Conservation (phyloP, 768 basidiomycete species). For the Serendipita indica region DNA sequence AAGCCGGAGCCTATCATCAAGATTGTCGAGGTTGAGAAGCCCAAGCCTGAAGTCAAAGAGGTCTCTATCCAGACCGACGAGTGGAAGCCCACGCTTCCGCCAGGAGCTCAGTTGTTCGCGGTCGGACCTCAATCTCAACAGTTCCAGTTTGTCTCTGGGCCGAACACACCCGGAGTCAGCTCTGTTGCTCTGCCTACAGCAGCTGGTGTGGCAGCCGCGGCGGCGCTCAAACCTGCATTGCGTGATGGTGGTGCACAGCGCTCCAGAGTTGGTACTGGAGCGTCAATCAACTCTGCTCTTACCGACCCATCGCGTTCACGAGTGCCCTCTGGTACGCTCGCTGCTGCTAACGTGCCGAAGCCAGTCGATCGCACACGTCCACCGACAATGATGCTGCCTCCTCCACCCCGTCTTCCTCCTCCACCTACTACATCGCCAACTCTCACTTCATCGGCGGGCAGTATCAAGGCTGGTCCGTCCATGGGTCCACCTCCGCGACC, state of each 20-base stretch:
- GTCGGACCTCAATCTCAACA: slow-evolving; percentile 15
- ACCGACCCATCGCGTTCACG: slow-evolving; percentile 20
- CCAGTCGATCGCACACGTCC: slow-evolving; percentile 64
- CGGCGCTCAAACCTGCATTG: slow-evolving; percentile 16
- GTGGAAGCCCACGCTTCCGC: slow-evolving; percentile 36
- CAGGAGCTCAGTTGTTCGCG: slow-evolving; percentile 12
- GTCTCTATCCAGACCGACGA: slow-evolving; percentile 70
- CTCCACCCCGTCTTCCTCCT: slow-evolving; percentile 62
- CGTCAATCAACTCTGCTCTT: slow-evolving; percentile 23
- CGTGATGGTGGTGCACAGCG: slow-evolving; percentile 19
- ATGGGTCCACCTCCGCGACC: slow-evolving; percentile 73
- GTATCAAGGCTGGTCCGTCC: slow-evolving; percentile 24
- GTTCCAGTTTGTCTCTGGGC: slow-evolving; percentile 15
- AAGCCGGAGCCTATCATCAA: slow-evolving; percentile 4
- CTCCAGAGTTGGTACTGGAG: slow-evolving; percentile 21
- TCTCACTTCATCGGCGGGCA: not conserved
- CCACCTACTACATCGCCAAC: slow-evolving; percentile 32
- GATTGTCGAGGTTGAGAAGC: slow-evolving; percentile 19
- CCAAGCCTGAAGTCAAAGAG: slow-evolving; percentile 55
- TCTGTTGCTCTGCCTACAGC: slow-evolving; percentile 17
- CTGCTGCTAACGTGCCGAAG: not conserved
- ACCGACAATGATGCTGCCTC: slow-evolving; percentile 64
- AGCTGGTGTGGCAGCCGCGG: slow-evolving; percentile 19
- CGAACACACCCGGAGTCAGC: slow-evolving; percentile 22
- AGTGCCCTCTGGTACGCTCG: slow-evolving; percentile 11